Conservation (phyloP, 805 yeast species). For the Aciculoconidium aculeatum region DNA sequence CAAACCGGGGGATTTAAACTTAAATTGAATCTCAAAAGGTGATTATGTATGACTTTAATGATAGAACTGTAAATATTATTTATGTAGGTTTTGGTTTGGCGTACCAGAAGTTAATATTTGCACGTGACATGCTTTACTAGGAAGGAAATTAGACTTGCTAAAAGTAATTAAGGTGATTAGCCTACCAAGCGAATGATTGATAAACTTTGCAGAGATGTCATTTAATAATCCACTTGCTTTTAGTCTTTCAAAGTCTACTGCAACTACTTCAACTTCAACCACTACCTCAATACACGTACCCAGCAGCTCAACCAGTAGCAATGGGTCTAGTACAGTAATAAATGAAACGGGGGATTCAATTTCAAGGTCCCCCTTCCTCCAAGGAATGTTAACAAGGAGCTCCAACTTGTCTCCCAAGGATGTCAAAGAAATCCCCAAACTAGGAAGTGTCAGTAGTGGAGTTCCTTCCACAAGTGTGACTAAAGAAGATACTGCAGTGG, state of each 20-base stretch:
- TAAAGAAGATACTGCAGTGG: constrained; percentile 4
- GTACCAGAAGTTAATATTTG: no score
- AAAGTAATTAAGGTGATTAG: no score
- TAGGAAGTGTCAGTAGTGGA: constrained; percentile 17
- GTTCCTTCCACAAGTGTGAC: constrained; percentile 4
- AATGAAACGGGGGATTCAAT: constrained; percentile 6
- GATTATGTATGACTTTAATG: no score
- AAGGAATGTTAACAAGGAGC: constrained; percentile 11
- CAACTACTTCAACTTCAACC: constrained; percentile 39
- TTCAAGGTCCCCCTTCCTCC: constrained; percentile 14
- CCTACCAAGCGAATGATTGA: no score
- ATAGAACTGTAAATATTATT: no score
- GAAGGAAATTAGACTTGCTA: no score
- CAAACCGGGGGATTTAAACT: constrained; percentile 11
- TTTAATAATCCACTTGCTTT: constrained; percentile 26
- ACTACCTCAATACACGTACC: constrained; percentile 20
- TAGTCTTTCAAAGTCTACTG: constrained; percentile 32
- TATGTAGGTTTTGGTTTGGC: constrained; percentile 89
- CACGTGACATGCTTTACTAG: no score
- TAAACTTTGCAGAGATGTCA: no score
- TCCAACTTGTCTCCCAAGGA: constrained; percentile 2
- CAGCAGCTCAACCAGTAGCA: constrained; percentile 5
- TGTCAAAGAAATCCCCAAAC: constrained; percentile 11
- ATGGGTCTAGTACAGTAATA: not conserved
- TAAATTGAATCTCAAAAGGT: constrained; percentile 11